A percentile compares a stretch with the other conserved stretches of the same genome.
phyloP scores from a whole-genome alignment of 805 yeast genomes.

The Lachancea cidri region DNA sequence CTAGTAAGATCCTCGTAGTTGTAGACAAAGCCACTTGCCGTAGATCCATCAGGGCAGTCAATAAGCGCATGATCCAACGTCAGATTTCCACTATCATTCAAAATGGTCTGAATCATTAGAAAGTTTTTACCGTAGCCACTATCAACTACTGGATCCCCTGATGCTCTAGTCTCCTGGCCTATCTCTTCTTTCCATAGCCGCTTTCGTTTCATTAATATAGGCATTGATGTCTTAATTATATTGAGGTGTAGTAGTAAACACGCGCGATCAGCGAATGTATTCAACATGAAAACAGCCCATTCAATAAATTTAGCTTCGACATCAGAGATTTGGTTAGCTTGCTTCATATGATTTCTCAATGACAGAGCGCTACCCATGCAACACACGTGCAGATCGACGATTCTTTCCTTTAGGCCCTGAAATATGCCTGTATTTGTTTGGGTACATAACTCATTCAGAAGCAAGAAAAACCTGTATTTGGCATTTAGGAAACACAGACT shows the following conservation, averaged over 20 bases:
- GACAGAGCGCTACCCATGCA: conserved; percentile 46
- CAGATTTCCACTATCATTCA: conserved; percentile 13
- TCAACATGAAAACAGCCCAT: conserved; percentile 45
- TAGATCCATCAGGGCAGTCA: conserved; percentile 3
- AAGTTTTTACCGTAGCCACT: conserved; percentile 13
- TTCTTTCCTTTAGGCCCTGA: conserved; percentile 42
- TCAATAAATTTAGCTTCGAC: conserved; percentile 37
- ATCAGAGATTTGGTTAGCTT: conserved; percentile 31
- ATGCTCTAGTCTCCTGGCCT: not conserved
- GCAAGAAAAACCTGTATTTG: conserved; percentile 46
- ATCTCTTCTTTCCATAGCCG: conserved; percentile 6
- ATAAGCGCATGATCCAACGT: conserved; percentile 7
- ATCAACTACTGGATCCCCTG: conserved; percentile 7
- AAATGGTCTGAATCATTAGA: conserved; percentile 9
- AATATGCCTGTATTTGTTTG: conserved; percentile 46
- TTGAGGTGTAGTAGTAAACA: conserved; percentile 38
- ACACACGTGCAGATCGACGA: conserved; percentile 44
- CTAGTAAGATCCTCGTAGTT: conserved; percentile 47
- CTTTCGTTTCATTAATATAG: conserved; percentile 10
- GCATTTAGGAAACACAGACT: conserved; percentile 47
- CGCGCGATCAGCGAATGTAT: conserved; percentile 52
- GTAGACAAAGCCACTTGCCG: conserved; percentile 26
- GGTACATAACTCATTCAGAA: conserved; percentile 47
- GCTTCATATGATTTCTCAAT: conserved; percentile 28
- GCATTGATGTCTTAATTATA: conserved; percentile 23